Conservation (phyloP, 2,329 filamentous ascomycete species). For the Plectosphaerella cucumerina region DNA sequence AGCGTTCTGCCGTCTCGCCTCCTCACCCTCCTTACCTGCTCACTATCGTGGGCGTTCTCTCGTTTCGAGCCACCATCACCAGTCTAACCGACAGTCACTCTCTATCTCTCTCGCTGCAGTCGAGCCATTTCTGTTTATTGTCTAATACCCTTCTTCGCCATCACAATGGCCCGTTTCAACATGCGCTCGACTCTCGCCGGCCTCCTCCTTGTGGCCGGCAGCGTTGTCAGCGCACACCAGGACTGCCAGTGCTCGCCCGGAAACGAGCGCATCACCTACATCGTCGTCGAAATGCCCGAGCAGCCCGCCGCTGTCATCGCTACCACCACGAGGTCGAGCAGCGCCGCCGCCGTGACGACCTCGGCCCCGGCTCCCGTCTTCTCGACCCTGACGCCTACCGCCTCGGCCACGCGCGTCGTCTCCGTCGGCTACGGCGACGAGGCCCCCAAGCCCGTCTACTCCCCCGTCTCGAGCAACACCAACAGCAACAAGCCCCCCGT, state of each 20-base stretch:
- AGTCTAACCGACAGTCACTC: background rate
- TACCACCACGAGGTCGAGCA: background rate
- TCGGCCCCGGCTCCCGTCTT: background rate
- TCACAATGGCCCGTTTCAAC: conserved; percentile 7
- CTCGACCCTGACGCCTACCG: conserved; percentile 1
- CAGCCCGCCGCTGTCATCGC: conserved; percentile 2
- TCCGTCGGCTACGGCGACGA: background rate
- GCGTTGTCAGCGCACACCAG: conserved; percentile 7
- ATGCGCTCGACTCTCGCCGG: conserved; percentile 4
- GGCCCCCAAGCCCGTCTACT: background rate
- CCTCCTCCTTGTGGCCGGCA: conserved; percentile 6
- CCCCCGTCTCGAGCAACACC: background rate
- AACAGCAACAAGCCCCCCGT: conserved; percentile 1
- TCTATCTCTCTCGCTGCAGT: background rate
- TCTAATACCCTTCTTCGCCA: background rate
- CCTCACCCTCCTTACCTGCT: background rate
- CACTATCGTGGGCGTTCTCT: conserved; percentile 2
- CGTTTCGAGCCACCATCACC: background rate
- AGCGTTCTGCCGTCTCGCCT: background rate
- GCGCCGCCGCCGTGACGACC: background rate
- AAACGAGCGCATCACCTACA: conserved; percentile 12
- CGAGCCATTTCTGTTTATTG: too few species aligned
- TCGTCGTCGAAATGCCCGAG: conserved; percentile 14
- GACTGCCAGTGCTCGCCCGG: conserved; percentile 9
- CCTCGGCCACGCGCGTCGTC: conserved; percentile 2